phyloP scores from a whole-genome alignment of 1,284 basidiomycete genomes.

The Naganishia sp. region DNA sequence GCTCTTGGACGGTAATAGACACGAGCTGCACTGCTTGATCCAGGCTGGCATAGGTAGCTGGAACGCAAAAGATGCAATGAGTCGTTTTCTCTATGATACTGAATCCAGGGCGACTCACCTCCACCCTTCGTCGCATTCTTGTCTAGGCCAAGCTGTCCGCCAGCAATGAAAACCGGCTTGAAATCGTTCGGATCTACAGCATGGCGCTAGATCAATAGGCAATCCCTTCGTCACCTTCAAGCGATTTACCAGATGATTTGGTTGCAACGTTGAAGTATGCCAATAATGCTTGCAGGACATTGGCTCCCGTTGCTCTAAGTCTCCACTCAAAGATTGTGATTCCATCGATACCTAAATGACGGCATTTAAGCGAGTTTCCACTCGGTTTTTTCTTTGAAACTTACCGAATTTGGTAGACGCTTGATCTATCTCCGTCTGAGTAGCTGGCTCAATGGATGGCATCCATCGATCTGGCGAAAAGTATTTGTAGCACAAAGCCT shows the following conservation, averaged over 20 bases:
- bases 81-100: no score
- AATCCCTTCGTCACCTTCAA: background rate
- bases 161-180: slow-evolving; percentile 31
- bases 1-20: slow-evolving; percentile 12
- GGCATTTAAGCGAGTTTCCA: background rate
- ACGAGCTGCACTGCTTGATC: slow-evolving; percentile 20
- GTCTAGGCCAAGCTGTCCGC: slow-evolving; percentile 30
- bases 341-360: slow-evolving; percentile 12
- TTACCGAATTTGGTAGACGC: slow-evolving; percentile 13
- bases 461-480: slow-evolving; percentile 25
- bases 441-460: slow-evolving; percentile 11
- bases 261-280: slow-evolving; percentile 25
- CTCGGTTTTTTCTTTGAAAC: background rate
- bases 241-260: slow-evolving; percentile 18
- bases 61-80: background rate
- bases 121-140: slow-evolving; percentile 30
- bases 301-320: slow-evolving; percentile 9
- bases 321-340: slow-evolving; percentile 20
- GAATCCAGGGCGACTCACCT: slow-evolving; percentile 14
- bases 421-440: slow-evolving; percentile 11
- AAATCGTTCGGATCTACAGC: slow-evolving; percentile 18
- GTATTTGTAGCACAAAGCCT: slow-evolving; percentile 21
- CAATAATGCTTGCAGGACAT: slow-evolving; percentile 15
- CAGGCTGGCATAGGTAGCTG: slow-evolving; percentile 26
- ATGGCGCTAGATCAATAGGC: background rate